A percentile compares a stretch with the other conserved stretches of the same genome.
Evolutionary conservation across 2,329 filamentous ascomycete species (phyloP).

Genomic region (Rachicladosporium sp.): DNA sequence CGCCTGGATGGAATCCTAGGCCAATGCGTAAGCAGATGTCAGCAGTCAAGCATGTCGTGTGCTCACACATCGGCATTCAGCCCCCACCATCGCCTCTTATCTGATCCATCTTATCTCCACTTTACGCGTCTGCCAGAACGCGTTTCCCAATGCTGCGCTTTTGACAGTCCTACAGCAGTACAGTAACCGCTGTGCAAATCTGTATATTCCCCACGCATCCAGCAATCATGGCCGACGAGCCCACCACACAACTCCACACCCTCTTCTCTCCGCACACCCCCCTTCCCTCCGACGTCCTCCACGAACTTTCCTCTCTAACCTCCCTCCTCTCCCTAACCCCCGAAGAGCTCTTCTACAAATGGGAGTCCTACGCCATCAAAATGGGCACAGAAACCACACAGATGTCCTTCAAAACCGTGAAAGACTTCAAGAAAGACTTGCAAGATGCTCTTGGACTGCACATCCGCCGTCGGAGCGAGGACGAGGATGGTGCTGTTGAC

Average conservation of each 20-base stretch:
- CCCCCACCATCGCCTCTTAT: no score
- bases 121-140: no score
- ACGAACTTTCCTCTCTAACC: constrained; percentile 76
- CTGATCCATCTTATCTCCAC: no score
- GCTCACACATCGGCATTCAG: no score
- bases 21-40: no score
- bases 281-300: constrained; percentile 64
- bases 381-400: constrained; percentile 72
- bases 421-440: constrained; percentile 73
- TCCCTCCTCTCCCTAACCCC: constrained; percentile 67
- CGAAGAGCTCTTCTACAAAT: constrained; percentile 94
- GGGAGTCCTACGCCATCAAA: constrained; percentile 95
- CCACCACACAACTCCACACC: constrained; percentile 42
- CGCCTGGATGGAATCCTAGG: no score
- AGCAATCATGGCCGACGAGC: constrained; percentile 35
- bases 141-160: no score
- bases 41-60: no score
- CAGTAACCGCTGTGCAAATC: no score
- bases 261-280: constrained; percentile 42
- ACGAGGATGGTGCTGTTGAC: constrained; percentile 39
- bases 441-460: constrained; percentile 60
- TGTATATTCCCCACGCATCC: no score
- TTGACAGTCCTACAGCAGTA: no score
- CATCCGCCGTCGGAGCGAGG: constrained; percentile 29
- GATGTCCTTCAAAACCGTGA: constrained; percentile 56